phyloP scores from a whole-genome alignment of 371 early-diverging fungal genomes.

The Mortierella sp. region DNA sequence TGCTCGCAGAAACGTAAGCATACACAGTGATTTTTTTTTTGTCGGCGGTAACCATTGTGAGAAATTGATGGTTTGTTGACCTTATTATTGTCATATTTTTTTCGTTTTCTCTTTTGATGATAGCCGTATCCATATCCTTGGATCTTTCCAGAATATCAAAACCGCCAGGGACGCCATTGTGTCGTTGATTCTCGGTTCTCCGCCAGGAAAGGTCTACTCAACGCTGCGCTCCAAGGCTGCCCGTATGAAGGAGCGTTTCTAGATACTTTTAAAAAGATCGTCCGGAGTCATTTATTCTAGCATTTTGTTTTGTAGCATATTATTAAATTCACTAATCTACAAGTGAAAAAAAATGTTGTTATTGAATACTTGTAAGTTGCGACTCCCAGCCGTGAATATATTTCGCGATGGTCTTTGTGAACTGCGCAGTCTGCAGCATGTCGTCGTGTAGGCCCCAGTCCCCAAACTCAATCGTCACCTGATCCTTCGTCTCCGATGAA shows the following conservation, averaged over 20 bases:
- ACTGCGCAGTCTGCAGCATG: conserved; percentile 63
- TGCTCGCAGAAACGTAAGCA: conserved; percentile 94
- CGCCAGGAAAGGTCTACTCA: conserved; percentile 98
- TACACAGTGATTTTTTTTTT: neutral
- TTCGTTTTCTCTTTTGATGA: neutral
- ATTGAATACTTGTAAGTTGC: too few relatives aligned
- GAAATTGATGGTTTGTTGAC: neutral
- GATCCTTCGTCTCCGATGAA: neutral
- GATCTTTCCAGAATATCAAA: conserved; percentile 96
- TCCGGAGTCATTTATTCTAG: neutral
- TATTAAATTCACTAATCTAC: too few relatives aligned
- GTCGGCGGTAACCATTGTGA: neutral
- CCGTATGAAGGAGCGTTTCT: conserved; percentile 95
- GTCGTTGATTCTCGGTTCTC: conserved; percentile 95
- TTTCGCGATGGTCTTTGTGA: conserved; percentile 53
- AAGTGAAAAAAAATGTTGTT: too few relatives aligned
- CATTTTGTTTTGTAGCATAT: conserved; percentile 5
- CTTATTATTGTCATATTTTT: neutral
- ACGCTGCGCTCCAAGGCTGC: conserved; percentile 89
- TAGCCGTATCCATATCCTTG: conserved; percentile 96
- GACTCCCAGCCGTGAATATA: conserved; percentile 44
- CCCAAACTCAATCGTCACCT: conserved; percentile 56
- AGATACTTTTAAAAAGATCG: too few relatives aligned
- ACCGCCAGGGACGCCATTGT: conserved; percentile 98
- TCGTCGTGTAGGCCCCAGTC: conserved; percentile 69